Conservation (phyloP, 352 stramenopile genomes). For the Salisapilia sapeloensis region DNA sequence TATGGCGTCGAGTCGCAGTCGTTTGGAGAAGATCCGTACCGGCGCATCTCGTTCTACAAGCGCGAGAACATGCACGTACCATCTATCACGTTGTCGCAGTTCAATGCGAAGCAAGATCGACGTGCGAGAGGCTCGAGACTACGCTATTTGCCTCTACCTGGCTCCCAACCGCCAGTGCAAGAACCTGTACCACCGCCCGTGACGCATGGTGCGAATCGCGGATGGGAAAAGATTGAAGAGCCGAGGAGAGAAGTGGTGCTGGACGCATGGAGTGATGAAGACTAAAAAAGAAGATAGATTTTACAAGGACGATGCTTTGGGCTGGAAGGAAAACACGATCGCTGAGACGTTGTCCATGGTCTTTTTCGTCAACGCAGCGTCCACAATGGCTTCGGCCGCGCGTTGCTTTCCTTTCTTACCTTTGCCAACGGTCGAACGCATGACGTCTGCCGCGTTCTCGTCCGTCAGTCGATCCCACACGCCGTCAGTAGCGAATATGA, state of each 20-base stretch:
- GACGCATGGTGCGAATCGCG: constrained; percentile 18
- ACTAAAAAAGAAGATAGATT: too few species aligned
- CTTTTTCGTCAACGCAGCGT: constrained; percentile 40
- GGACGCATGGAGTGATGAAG: constrained; percentile 71
- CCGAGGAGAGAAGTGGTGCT: constrained; percentile 18
- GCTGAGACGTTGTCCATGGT: constrained; percentile 76
- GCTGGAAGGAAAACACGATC: constrained; percentile 27
- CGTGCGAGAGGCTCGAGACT: constrained; percentile 12
- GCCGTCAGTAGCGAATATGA: constrained; percentile 64
- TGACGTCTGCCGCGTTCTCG: constrained; percentile 37
- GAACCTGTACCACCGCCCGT: constrained; percentile 7
- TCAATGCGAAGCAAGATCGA: constrained; percentile 12
- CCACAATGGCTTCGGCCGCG: constrained; percentile 43
- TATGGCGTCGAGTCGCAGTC: constrained; percentile 60
- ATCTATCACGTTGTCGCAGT: constrained; percentile 31
- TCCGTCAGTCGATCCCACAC: constrained; percentile 66
- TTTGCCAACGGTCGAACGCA: constrained; percentile 32
- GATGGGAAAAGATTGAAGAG: constrained; percentile 51
- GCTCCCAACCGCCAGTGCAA: constrained; percentile 8
- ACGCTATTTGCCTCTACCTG: constrained; percentile 35
- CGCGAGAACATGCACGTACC: constrained; percentile 27
- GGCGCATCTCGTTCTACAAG: constrained; percentile 69
- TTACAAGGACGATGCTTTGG: constrained; percentile 2
- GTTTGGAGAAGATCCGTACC: constrained; percentile 48
- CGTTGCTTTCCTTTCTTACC: constrained; percentile 17